Conservation (phyloP, 352 stramenopile species). For the Phytopythium kandeliae region DNA sequence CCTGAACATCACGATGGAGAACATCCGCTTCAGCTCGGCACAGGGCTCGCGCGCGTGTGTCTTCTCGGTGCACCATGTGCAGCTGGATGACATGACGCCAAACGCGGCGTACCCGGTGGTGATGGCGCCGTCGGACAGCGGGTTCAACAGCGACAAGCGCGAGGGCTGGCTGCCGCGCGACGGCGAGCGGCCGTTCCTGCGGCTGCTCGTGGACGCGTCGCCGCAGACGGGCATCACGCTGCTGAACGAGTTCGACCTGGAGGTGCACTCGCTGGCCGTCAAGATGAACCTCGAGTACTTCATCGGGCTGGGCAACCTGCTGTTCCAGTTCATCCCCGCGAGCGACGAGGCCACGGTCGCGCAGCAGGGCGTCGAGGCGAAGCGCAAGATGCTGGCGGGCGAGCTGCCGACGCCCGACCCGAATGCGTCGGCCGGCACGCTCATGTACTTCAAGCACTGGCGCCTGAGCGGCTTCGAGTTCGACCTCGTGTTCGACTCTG, state of each 20-base stretch:
- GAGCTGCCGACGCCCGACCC: slow-evolving; percentile 50
- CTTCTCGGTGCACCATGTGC: slow-evolving; percentile 75
- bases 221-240: slow-evolving; percentile 65
- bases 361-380: slow-evolving; percentile 57
- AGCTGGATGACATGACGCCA: slow-evolving; percentile 84
- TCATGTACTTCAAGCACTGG: slow-evolving; percentile 86
- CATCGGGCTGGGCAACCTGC: slow-evolving; percentile 55
- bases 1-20: slow-evolving; percentile 86
- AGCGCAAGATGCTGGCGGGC: slow-evolving; percentile 44
- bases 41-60: slow-evolving; percentile 37
- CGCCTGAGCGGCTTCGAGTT: slow-evolving; percentile 63
- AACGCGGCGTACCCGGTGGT: slow-evolving; percentile 70
- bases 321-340: slow-evolving; percentile 68
- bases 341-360: slow-evolving; percentile 62
- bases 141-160: slow-evolving; percentile 84
- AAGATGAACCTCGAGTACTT: slow-evolving; percentile 84
- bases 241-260: slow-evolving; percentile 74
- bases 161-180: slow-evolving; percentile 80
- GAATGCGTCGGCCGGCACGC: slow-evolving; percentile 33
- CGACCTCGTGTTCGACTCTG: slow-evolving; percentile 80
- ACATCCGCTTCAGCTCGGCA: slow-evolving; percentile 55
- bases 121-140: slow-evolving; percentile 72
- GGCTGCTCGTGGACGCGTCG: slow-evolving; percentile 53
- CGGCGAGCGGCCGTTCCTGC: slow-evolving; percentile 70
- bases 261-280: slow-evolving; percentile 59